Conservation (phyloP, 192 early-diverging fungal genomes). For the Fimicolochytrium jonesii region DNA sequence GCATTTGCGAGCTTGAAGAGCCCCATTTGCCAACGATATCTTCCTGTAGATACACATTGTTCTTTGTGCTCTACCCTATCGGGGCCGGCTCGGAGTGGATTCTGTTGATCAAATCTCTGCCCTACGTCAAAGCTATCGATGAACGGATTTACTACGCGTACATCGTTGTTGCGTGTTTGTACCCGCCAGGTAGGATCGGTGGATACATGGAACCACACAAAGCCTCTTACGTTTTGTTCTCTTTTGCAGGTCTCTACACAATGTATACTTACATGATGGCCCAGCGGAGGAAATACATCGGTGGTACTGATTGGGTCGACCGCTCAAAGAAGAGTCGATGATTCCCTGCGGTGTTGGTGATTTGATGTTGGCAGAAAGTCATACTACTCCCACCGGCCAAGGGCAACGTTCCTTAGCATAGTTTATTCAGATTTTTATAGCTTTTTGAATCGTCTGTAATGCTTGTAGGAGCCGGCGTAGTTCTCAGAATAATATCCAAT, state of each 20-base stretch:
- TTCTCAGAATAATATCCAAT: no score
- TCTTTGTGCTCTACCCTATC: conserved; percentile 87
- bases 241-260: conserved; percentile 69
- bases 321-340: no score
- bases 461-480: no score
- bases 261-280: conserved; percentile 92
- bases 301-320: no score
- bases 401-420: no score
- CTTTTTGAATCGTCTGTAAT: no score
- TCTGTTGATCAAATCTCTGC: conserved; percentile 64
- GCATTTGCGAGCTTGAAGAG: no score
- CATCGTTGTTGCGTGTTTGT: conserved; percentile 55
- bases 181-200: conserved; percentile 61
- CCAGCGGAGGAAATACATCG: conserved; percentile 83
- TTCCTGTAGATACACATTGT: conserved; percentile 92
- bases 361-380: no score
- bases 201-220: neutral
- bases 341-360: no score
- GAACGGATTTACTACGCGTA: conserved; percentile 57
- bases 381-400: no score
- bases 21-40: no score
- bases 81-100: conserved; percentile 83
- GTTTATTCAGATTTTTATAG: no score
- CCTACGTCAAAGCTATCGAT: conserved; percentile 28
- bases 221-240: neutral